Percentiles rank a stretch among this genome's conserved stretches.
Evolutionary conservation across 176 grass and related monocot species (phyloP).

Genomic region (Bromus sterilis): DNA sequence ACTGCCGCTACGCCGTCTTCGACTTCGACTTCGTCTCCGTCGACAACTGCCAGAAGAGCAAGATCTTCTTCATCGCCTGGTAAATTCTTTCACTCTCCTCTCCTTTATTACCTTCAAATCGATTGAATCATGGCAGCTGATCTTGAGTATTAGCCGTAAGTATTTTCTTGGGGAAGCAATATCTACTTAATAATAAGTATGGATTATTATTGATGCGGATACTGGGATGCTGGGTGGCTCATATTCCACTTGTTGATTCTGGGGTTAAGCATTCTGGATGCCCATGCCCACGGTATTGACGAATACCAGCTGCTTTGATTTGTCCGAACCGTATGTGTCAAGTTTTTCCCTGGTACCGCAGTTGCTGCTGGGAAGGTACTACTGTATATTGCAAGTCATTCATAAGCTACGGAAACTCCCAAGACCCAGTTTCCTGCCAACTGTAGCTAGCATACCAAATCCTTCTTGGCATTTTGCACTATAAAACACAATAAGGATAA

Average conservation of each 20-base stretch:
- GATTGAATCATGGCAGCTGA: neutral
- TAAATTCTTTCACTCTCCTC: neutral
- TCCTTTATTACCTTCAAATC: neutral
- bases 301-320: neutral
- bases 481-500: neutral
- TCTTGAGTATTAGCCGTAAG: neutral
- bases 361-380: neutral
- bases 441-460: slow-evolving; percentile 3
- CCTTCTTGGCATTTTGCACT: neutral
- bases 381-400: slow-evolving; percentile 10
- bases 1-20: slow-evolving; percentile 98
- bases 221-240: neutral
- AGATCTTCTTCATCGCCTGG: slow-evolving; percentile 99
- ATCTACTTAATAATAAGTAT: neutral
- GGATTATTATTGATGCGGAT: neutral
- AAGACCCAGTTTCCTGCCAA: too few relatives aligned
- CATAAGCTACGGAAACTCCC: neutral
- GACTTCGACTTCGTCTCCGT: slow-evolving; percentile 93
- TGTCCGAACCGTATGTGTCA: neutral
- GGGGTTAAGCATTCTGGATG: neutral
- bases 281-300: neutral
- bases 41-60: slow-evolving; percentile 99
- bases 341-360: slow-evolving; percentile 20
- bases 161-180: neutral
- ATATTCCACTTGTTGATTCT: neutral